Evolutionary conservation across 2,329 filamentous ascomycete species (phyloP).

Genomic region (Trichoderma koningii): DNA sequence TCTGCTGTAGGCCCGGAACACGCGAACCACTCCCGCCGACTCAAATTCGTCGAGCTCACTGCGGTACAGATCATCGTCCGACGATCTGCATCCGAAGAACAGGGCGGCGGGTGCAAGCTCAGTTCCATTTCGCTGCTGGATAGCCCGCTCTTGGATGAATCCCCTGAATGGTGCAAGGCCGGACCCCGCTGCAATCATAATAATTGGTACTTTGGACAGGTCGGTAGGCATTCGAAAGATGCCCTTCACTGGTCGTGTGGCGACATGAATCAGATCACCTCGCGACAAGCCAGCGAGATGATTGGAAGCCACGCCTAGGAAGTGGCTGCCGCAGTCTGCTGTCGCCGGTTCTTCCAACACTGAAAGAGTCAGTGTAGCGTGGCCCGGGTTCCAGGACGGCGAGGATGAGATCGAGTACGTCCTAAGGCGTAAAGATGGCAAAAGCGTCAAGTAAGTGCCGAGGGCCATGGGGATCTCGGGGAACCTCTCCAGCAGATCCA

Average conservation of each 20-base stretch:
- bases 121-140: conserved; percentile 51
- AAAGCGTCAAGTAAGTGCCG: conserved; percentile 61
- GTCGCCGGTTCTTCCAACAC: conserved; percentile 58
- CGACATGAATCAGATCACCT: conserved; percentile 48
- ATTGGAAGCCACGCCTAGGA: conserved; percentile 59
- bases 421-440: conserved; percentile 59
- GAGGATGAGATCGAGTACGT: conserved; percentile 68
- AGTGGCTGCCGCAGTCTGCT: conserved; percentile 40
- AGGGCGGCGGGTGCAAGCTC: conserved; percentile 57
- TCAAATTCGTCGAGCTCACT: conserved; percentile 51
- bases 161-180: conserved; percentile 62
- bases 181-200: conserved; percentile 52
- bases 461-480: conserved; percentile 57
- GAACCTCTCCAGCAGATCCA: conserved; percentile 64
- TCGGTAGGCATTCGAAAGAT: conserved; percentile 50
- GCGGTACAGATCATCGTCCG: conserved; percentile 50
- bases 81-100: conserved; percentile 52
- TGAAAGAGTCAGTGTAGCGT: conserved; percentile 64
- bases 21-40: conserved; percentile 50
- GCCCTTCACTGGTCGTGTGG: conserved; percentile 40
- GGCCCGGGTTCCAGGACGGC: conserved; percentile 56
- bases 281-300: conserved; percentile 54
- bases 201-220: conserved; percentile 46
- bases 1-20: conserved; percentile 55
- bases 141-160: conserved; percentile 60